Evolutionary conservation across 2,329 filamentous ascomycete species (phyloP).

Genomic region (Helicocarpus griseus): DNA sequence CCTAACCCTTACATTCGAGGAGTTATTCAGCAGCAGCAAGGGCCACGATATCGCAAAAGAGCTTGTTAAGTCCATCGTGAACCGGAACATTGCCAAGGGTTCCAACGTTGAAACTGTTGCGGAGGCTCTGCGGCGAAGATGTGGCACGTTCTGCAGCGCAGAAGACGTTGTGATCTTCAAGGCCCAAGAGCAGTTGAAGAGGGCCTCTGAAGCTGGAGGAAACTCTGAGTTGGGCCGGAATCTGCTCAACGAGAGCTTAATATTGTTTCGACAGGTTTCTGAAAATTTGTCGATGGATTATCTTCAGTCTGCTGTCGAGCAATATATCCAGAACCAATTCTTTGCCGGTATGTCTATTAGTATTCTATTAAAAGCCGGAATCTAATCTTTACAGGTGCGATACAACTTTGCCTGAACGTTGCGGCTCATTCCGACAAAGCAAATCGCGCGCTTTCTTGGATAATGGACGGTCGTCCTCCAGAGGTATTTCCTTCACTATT

Average conservation of each 20-base stretch:
- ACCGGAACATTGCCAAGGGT: constrained; percentile 91
- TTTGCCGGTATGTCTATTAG: constrained; percentile 53
- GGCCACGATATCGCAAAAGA: constrained; percentile 89
- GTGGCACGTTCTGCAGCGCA: constrained; percentile 93
- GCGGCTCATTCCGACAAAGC: constrained; percentile 79
- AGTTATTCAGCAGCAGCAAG: constrained; percentile 66
- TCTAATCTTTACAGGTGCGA: constrained; percentile 49
- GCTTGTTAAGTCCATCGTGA: constrained; percentile 94
- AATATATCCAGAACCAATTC: constrained; percentile 75
- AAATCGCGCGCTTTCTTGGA: constrained; percentile 74
- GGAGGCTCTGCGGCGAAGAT: constrained; percentile 81
- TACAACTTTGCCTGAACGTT: constrained; percentile 74
- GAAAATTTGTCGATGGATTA: constrained; percentile 72
- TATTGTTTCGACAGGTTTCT: constrained; percentile 81
- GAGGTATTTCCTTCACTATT: constrained; percentile 28
- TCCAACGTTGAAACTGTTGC: constrained; percentile 97
- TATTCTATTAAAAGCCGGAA: constrained; percentile 4
- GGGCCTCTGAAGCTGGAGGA: constrained; percentile 66
- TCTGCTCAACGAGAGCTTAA: constrained; percentile 78
- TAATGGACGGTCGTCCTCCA: constrained; percentile 69
- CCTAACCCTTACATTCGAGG: constrained; percentile 72
- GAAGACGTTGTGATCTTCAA: constrained; percentile 98
- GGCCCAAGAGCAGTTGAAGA: constrained; percentile 87
- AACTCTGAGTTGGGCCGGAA: constrained; percentile 69
- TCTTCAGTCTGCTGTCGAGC: constrained; percentile 63